Evolutionary conservation across 2,329 filamentous ascomycete species (phyloP).

Genomic region (Penicillium expansum): DNA sequence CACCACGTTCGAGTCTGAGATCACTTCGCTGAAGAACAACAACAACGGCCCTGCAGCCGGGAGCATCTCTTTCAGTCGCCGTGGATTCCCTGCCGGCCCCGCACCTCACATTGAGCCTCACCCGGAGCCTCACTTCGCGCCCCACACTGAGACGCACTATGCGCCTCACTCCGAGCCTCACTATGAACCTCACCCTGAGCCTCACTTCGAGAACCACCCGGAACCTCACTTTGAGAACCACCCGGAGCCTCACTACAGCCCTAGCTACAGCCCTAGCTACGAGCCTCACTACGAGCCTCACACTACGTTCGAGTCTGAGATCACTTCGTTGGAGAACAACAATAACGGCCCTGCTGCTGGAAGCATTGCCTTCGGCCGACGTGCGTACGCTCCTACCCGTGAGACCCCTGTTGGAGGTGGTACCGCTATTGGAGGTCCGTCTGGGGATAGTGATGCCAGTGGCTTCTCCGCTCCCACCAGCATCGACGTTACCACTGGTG

Average conservation of each 20-base stretch:
- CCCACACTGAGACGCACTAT: neutral
- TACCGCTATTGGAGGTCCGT: slow-evolving; percentile 17
- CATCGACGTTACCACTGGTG: slow-evolving; percentile 9
- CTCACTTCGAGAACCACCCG: neutral
- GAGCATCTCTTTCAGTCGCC: neutral
- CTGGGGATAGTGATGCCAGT: slow-evolving; percentile 19
- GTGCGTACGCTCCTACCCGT: slow-evolving; percentile 12
- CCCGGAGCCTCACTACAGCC: neutral
- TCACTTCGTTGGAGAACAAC: neutral
- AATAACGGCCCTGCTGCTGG: neutral
- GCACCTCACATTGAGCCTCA: neutral
- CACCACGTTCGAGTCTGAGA: neutral
- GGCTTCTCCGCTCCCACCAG: slow-evolving; percentile 10
- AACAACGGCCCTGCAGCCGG: neutral
- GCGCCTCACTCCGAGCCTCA: neutral
- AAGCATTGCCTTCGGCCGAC: neutral
- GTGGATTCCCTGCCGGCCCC: neutral
- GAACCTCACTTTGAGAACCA: neutral
- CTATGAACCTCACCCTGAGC: neutral
- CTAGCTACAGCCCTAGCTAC: neutral
- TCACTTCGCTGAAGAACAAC: neutral
- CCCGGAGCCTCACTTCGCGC: neutral
- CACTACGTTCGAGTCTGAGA: neutral
- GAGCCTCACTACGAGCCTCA: neutral
- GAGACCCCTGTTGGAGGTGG: neutral